Evolutionary conservation across 345 rosid species (phyloP).

Genomic region (Bretschneidera sinensis): DNA sequence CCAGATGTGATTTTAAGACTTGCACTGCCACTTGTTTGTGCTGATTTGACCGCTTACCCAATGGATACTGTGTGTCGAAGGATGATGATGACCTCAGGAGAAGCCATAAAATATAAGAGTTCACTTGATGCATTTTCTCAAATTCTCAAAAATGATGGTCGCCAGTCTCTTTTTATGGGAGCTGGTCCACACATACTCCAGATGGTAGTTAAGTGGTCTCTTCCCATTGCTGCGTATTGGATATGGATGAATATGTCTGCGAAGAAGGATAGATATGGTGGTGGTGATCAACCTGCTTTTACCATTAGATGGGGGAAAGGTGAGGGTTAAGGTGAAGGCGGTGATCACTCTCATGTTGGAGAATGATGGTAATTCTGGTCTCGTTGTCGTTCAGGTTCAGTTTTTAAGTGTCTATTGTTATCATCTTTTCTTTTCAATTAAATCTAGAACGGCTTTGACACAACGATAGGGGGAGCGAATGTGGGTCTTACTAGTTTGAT

Average conservation of each 20-base stretch:
- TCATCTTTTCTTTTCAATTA: no score
- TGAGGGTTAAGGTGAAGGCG: no score
- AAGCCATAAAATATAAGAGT: constrained; percentile 28
- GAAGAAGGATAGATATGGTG: not conserved
- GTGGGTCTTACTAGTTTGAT: no score
- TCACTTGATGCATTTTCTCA: constrained; percentile 23
- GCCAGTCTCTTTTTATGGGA: constrained; percentile 6
- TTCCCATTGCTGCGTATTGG: not conserved
- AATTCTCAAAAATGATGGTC: constrained; percentile 7
- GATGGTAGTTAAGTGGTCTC: accelerated
- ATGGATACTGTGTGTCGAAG: constrained; percentile 25
- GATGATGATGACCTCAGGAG: constrained; percentile 39
- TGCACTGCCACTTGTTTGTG: no score
- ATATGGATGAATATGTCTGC: not conserved
- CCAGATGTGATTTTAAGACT: no score
- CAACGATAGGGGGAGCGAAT: no score
- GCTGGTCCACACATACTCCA: not conserved
- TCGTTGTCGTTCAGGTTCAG: no score
- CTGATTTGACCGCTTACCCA: constrained; percentile 20
- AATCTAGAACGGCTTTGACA: no score
- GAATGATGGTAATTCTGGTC: no score
- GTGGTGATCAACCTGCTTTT: not conserved
- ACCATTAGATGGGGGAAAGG: not conserved
- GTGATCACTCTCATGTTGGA: no score
- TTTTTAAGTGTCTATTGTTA: no score